Base-by-base conservation (phyloP, 108 stramenopile genomes). In the Cyclotella sp. region DNA sequence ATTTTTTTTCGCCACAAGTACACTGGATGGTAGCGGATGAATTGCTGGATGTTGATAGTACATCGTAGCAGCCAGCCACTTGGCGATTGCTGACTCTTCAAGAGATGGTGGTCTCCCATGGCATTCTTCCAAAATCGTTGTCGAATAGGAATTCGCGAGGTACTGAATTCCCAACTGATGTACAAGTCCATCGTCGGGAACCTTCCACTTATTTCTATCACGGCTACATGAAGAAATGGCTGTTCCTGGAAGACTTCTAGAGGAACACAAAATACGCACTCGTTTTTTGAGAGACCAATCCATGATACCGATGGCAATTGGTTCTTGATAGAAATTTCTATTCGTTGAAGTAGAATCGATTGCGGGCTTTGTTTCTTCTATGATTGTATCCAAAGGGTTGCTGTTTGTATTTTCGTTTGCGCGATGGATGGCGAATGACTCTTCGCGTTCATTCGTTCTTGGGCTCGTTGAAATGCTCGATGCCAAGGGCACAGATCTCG, bases 241-340 rank as follows among this genome's bases (percentile, higher is more conserved):
- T 27, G 53, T 52, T 49, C 46, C 46, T 1, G 82, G 82, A 7
- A 83, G 54, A 62, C 78, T 62, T 68, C 67, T 63, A 21, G 73
- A 67, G 26, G 67, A 43, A 47, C 69, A 73, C 42, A 79, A 52
- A 12, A 83, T 51, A n/a, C 78, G 63, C 9, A 79, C 47, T 5
- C 82, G 82, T 40, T 67, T 76, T 40, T 83, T 83, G 14, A 83
- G 52, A 40, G 82, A 72, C 82, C 82, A 79, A 75, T 83, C 82
- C 54, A 79, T 54, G 7, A 75, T 45, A 14, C 74, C 78, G 13
- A 82, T 63, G 19, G 13, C 70, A 18, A 72, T 24, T 40, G 76
- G 76, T 43, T 73, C 62, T 15, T 70, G 71, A 28, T 64, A 59
- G 46, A 42, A 43, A n/a, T 14, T 19, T 21, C 60, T 39, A 16